These are phyloP conservation scores for Dendryphion nanum DNA, from an alignment of 2,329 filamentous ascomycete genomes.

Conservation along the genomic window DNA sequence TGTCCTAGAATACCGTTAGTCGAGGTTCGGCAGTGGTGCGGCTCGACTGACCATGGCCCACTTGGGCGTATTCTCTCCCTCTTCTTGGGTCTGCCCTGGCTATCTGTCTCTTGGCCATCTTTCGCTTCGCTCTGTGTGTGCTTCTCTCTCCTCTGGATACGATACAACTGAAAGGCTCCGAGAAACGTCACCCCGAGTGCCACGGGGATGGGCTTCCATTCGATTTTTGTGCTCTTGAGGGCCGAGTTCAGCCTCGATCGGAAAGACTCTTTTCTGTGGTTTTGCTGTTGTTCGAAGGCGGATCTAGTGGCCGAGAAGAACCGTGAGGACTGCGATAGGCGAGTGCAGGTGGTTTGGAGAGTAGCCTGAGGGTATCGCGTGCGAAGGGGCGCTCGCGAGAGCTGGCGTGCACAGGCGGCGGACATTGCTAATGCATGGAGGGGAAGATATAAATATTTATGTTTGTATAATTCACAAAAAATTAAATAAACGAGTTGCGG, in stretches of 20 bases:
- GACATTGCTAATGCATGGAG: constrained; percentile 27
- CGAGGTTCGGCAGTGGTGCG: background rate
- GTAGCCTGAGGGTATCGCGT: constrained; percentile 9
- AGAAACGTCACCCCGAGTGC: constrained; percentile 82
- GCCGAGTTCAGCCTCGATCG: constrained; percentile 57
- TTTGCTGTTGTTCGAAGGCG: constrained; percentile 41
- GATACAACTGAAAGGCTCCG: constrained; percentile 80
- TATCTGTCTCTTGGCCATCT: constrained; percentile 47
- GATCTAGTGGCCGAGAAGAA: constrained; percentile 43
- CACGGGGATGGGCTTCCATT: constrained; percentile 90
- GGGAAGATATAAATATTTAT: constrained; percentile 1
- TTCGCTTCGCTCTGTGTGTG: constrained; percentile 39
- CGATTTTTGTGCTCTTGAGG: constrained; percentile 64
- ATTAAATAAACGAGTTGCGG: too few relatives aligned
- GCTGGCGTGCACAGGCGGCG: constrained; percentile 23
- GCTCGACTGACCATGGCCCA: constrained; percentile 69
- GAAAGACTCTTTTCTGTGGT: constrained; percentile 54
- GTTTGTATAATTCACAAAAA: too few relatives aligned
- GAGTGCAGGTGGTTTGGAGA: constrained; percentile 13
- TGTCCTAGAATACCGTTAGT: constrained; percentile 53
- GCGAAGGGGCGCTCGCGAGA: constrained; percentile 19
- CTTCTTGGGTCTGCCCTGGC: constrained; percentile 47
- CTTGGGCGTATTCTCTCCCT: constrained; percentile 70
- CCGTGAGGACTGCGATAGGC: constrained; percentile 21
- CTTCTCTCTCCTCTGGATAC: constrained; percentile 58